A percentile compares a stretch with the other conserved stretches of the same genome.
Conservation (phyloP, 2,329 filamentous ascomycete genomes). For the Aaosphaeria arxii region DNA sequence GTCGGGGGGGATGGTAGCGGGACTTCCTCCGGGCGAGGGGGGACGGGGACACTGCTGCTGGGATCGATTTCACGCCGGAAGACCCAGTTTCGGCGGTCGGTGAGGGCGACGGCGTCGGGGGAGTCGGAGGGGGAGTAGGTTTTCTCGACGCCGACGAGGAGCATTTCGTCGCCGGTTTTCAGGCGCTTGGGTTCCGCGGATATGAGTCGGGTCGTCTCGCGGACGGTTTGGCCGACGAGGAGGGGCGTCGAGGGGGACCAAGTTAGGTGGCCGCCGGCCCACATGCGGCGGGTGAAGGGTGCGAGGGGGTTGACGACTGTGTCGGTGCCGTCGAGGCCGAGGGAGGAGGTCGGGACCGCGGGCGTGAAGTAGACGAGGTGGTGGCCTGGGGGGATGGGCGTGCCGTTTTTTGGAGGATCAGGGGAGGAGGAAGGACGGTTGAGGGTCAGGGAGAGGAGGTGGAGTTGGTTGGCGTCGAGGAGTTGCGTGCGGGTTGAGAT, state of each 20-base stretch:
- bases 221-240: conserved; percentile 31
- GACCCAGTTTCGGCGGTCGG: conserved; percentile 37
- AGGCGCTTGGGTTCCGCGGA: conserved; percentile 50
- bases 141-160: conserved; percentile 60
- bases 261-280: conserved; percentile 77
- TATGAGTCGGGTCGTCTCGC: conserved; percentile 46
- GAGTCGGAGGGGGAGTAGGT: conserved; percentile 40
- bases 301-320: conserved; percentile 69
- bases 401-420: conserved; percentile 18
- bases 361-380: conserved; percentile 89
- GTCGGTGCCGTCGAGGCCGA: conserved; percentile 84
- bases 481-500: conserved; percentile 28
- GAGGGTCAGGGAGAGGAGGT: conserved; percentile 27
- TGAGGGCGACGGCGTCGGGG: conserved; percentile 29
- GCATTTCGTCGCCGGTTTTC: conserved; percentile 50
- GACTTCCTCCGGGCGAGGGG: conserved; percentile 14
- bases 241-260: conserved; percentile 44
- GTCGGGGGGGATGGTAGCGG: conserved; percentile 11
- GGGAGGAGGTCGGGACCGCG: conserved; percentile 57
- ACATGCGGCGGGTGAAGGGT: conserved; percentile 75
- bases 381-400: conserved; percentile 62
- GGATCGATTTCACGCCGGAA: conserved; percentile 42
- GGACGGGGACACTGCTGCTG: conserved; percentile 27
- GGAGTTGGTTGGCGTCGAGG: conserved; percentile 31
- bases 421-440: conserved; percentile 17